These are phyloP conservation scores for Vigna trinervia DNA, from an alignment of 306 rosid genomes.

Conservation along the genomic window DNA sequence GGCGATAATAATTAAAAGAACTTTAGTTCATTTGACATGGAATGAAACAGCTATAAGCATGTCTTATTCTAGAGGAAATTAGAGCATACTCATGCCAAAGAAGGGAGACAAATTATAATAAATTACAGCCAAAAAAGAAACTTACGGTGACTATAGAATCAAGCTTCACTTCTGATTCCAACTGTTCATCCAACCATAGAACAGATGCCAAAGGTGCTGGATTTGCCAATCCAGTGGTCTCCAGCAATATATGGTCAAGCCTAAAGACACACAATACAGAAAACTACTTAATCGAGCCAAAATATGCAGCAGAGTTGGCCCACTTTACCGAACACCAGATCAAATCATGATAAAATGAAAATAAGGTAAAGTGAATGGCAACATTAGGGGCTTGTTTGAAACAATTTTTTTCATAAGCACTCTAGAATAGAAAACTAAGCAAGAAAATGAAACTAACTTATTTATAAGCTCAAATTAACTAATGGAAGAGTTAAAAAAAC, in stretches of 20 bases:
- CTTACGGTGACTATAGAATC: constrained; percentile 94
- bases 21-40: constrained; percentile 25
- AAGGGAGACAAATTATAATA: neutral
- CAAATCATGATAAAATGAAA: neutral
- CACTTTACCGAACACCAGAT: neutral
- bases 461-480: too few species aligned
- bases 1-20: constrained; percentile 4
- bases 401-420: too few species aligned
- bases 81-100: neutral
- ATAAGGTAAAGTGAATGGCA: constrained; percentile 17
- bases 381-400: neutral
- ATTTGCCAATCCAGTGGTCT: constrained; percentile 98
- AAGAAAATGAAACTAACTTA: too few species aligned
- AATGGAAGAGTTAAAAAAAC: too few species aligned
- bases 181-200: constrained; percentile 96
- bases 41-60: neutral
- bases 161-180: constrained; percentile 82
- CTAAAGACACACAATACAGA: constrained; percentile 48
- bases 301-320: constrained; percentile 9
- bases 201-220: constrained; percentile 97
- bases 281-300: constrained; percentile 12
- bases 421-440: too few species aligned
- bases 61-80: constrained; percentile 12
- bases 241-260: constrained; percentile 91
- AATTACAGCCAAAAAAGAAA: constrained; percentile 21